Conservation (phyloP, 140 eudicot species). For the Senecio squalidus region DNA sequence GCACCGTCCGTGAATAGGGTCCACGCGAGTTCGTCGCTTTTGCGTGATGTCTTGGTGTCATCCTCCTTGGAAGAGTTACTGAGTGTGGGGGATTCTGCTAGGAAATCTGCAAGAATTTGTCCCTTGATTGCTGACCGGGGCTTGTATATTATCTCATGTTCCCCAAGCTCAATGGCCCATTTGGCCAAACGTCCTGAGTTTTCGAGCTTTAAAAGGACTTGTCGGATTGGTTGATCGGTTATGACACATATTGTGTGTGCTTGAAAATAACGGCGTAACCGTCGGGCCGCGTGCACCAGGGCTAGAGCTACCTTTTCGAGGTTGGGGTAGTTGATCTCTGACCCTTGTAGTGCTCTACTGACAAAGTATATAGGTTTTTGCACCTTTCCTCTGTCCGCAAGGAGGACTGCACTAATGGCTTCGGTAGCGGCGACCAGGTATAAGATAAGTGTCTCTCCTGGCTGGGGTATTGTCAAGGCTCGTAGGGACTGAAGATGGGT, state of each 20-base stretch:
- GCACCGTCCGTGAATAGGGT: not conserved
- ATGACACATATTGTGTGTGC: not conserved
- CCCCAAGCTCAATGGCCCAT: not conserved
- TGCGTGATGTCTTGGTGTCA: not conserved
- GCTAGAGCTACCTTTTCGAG: not conserved
- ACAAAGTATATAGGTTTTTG: not conserved
- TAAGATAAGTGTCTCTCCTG: not conserved
- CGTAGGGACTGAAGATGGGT: not conserved
- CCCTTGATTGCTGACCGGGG: not conserved
- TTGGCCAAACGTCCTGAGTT: not conserved
- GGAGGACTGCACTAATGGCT: not conserved
- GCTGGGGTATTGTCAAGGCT: not conserved
- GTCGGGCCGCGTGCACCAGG: not conserved
- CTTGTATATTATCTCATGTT: not conserved
- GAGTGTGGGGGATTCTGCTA: not conserved
- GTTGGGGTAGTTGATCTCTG: not conserved
- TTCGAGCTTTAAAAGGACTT: not conserved
- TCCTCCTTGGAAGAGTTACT: not conserved
- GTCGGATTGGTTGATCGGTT: not conserved
- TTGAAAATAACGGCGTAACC: not conserved
- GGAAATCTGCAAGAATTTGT: not conserved
- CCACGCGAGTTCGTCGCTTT: not conserved
- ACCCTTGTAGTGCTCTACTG: not conserved
- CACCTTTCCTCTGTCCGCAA: not conserved
- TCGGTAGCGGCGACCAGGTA: not conserved